A percentile compares a stretch with the other conserved stretches of the same genome.
Conservation (phyloP, 257 asterid species). For the Jacaranda copaia region DNA sequence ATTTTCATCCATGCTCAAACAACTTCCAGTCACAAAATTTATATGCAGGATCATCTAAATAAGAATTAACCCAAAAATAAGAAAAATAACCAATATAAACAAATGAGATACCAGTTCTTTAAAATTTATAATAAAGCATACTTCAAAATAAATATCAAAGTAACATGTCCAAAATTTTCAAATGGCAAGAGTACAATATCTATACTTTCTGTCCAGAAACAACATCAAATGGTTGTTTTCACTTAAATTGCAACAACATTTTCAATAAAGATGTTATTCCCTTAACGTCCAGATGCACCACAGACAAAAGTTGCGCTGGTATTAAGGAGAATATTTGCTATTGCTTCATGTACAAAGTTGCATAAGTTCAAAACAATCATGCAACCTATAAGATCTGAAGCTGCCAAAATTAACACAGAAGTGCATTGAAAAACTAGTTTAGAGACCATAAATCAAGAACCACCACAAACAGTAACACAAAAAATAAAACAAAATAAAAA, state of each 20-base stretch:
- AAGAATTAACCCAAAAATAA: not conserved
- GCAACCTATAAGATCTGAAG: slow-evolving; percentile 46
- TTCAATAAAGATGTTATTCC: slow-evolving; percentile 34
- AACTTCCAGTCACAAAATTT: not conserved
- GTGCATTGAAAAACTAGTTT: not conserved
- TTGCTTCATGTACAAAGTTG: slow-evolving; percentile 46
- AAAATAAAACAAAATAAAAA: not conserved
- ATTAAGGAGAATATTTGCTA: slow-evolving; percentile 42
- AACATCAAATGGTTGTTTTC: not conserved
- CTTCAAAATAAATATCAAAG: not conserved
- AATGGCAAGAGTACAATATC: not conserved
- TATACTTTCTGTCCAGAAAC: not conserved
- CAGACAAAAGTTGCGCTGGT: slow-evolving; percentile 36
- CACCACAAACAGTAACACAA: not conserved
- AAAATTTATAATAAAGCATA: not conserved
- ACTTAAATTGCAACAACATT: not conserved
- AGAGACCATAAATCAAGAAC: not conserved
- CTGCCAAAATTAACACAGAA: slow-evolving; percentile 3
- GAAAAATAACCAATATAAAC: not conserved
- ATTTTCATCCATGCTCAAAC: not conserved
- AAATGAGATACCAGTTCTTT: not conserved
- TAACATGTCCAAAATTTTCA: not conserved
- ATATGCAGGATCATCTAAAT: not conserved
- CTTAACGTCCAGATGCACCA: slow-evolving; percentile 53
- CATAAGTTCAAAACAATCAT: slow-evolving; percentile 33